A percentile compares a stretch with the other conserved stretches of the same genome.
Conservation (phyloP, 768 basidiomycete species). For the Podaxis sp. region DNA sequence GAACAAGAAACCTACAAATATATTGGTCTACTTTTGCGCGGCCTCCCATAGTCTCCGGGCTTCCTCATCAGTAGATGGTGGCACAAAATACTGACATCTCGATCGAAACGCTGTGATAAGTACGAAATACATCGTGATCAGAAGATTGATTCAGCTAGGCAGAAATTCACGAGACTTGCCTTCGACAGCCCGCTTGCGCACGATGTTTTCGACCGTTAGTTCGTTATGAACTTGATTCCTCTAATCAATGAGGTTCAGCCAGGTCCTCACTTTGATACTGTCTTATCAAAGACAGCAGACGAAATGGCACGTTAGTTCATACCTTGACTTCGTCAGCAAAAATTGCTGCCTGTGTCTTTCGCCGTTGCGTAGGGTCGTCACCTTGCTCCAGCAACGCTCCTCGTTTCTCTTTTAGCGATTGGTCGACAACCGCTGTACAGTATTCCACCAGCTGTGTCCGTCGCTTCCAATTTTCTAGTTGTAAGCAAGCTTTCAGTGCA, state of each 20-base stretch:
- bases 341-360: constrained; percentile 50
- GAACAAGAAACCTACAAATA: background rate
- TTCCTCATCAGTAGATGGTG: constrained; percentile 56
- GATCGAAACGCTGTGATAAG: constrained; percentile 59
- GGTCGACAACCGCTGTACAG: constrained; percentile 68
- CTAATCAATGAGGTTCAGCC: constrained; percentile 28
- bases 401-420: constrained; percentile 54
- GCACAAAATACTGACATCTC: constrained; percentile 76
- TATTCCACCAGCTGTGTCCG: constrained; percentile 72
- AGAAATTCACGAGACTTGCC: constrained; percentile 38
- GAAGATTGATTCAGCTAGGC: background rate
- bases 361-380: constrained; percentile 40
- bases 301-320: constrained; percentile 13
- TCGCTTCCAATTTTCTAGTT: constrained; percentile 62
- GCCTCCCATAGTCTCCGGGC: constrained; percentile 33
- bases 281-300: background rate
- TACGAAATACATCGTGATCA: background rate
- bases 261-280: background rate
- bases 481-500: constrained; percentile 13
- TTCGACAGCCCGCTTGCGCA: constrained; percentile 64
- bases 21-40: constrained; percentile 17
- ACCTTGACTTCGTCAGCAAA: constrained; percentile 75
- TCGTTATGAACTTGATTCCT: constrained; percentile 74
- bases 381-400: constrained; percentile 35
- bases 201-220: constrained; percentile 64